These are phyloP conservation scores for Fusarium musae DNA, from an alignment of 2,329 filamentous ascomycete genomes.

Conservation along the genomic window DNA sequence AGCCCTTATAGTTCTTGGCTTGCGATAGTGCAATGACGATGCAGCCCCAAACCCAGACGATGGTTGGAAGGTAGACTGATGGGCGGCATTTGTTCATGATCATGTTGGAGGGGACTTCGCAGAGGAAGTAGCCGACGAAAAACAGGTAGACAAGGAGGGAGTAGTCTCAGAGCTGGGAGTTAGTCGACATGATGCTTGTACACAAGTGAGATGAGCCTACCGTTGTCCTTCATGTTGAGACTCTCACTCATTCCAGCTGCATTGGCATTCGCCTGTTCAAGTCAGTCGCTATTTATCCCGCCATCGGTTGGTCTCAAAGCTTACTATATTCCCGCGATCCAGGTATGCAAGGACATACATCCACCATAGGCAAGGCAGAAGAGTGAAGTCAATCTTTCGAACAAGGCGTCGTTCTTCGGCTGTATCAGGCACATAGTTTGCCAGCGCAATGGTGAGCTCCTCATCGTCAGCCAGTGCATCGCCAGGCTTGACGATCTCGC, in stretches of 20 bases:
- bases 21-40: neutral
- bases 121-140: slow-evolving; percentile 64
- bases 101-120: slow-evolving; percentile 65
- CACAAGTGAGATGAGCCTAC: no score
- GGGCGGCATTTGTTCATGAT: slow-evolving; percentile 60
- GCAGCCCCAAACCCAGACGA: slow-evolving; percentile 59
- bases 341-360: slow-evolving; percentile 47
- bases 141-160: slow-evolving; percentile 47
- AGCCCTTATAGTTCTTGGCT: no score
- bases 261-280: neutral
- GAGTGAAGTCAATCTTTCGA: slow-evolving; percentile 57
- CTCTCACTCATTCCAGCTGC: slow-evolving; percentile 2
- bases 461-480: neutral
- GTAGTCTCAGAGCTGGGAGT: neutral
- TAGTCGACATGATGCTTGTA: no score
- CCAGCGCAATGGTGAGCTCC: slow-evolving; percentile 5
- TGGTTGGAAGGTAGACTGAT: slow-evolving; percentile 59
- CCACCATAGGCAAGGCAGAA: slow-evolving; percentile 59
- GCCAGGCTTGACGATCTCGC: neutral
- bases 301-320: no score
- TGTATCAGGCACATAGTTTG: slow-evolving; percentile 23
- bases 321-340: slow-evolving; percentile 38
- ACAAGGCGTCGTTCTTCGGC: slow-evolving; percentile 52
- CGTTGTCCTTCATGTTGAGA: neutral
- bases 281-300: neutral